phyloP scores from a whole-genome alignment of 2,329 filamentous ascomycete genomes.

The Corynespora cassiicola region DNA sequence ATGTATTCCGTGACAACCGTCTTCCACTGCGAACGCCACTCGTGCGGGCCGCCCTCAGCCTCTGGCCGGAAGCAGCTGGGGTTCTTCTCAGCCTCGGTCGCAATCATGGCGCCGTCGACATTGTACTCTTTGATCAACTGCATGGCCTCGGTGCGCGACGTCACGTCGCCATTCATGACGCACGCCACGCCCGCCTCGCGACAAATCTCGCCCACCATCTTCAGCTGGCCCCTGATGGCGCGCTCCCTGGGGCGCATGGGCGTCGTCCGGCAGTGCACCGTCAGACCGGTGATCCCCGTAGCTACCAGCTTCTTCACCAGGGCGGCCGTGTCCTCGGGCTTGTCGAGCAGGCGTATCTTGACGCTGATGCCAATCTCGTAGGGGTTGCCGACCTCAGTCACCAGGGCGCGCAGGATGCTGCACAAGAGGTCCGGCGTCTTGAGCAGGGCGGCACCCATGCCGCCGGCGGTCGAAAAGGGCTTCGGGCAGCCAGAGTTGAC shows the following conservation, averaged over 20 bases:
- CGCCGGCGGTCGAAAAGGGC: constrained; percentile 89
- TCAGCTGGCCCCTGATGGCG: constrained; percentile 84
- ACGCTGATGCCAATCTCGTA: constrained; percentile 94
- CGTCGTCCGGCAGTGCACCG: constrained; percentile 93
- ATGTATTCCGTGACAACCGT: constrained; percentile 81
- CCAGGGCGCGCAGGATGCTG: constrained; percentile 82
- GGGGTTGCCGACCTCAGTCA: constrained; percentile 75
- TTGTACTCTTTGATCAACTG: constrained; percentile 77
- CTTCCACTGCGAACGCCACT: constrained; percentile 69
- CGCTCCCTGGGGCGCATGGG: constrained; percentile 91
- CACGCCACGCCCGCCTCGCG: constrained; percentile 87
- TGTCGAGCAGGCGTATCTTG: constrained; percentile 90
- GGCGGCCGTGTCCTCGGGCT: constrained; percentile 74
- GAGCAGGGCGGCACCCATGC: constrained; percentile 94
- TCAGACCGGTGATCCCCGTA: constrained; percentile 91
- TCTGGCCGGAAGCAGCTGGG: constrained; percentile 80
- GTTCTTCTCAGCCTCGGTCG: constrained; percentile 89
- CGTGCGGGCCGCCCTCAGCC: constrained; percentile 67
- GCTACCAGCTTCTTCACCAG: constrained; percentile 79
- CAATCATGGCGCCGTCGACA: constrained; percentile 97
- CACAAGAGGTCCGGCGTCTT: constrained; percentile 83
- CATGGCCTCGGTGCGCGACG: constrained; percentile 73
- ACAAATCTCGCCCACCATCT: constrained; percentile 83
- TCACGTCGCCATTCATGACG: constrained; percentile 94
- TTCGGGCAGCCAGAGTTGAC: constrained; percentile 99